Conservation (phyloP, 768 basidiomycete species). For the Guyanaporus albipodus region DNA sequence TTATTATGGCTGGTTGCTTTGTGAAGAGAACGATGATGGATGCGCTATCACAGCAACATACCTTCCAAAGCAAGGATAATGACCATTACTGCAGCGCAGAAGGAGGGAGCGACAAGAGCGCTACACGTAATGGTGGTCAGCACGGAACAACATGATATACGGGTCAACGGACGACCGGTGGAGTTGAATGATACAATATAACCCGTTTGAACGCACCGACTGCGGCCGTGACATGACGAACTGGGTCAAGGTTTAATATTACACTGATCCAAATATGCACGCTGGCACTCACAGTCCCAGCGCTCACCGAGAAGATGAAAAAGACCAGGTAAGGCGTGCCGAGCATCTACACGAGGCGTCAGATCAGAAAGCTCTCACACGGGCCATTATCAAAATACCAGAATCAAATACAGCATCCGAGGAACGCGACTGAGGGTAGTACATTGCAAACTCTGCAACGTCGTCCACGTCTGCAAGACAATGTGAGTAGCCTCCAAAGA, state of each 20-base stretch:
- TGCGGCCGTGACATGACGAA: conserved; percentile 13
- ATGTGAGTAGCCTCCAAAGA: conserved; percentile 2
- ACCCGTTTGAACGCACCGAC: conserved; percentile 35
- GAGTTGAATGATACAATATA: conserved; percentile 45
- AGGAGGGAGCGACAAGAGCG: conserved; percentile 38
- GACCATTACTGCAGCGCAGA: conserved; percentile 39
- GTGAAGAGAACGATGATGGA: neutral
- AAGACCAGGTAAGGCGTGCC: conserved; percentile 41
- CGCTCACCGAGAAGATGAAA: conserved; percentile 35
- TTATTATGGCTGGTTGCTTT: conserved; percentile 38
- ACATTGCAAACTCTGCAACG: conserved; percentile 27
- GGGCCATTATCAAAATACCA: conserved; percentile 18
- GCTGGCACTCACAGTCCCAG: conserved; percentile 35
- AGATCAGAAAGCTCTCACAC: conserved; percentile 3
- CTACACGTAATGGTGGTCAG: conserved; percentile 23
- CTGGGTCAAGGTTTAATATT: conserved; percentile 18
- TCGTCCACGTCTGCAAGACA: conserved; percentile 35
- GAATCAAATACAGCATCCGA: conserved; percentile 21
- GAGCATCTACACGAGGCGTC: conserved; percentile 31
- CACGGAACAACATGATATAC: conserved; percentile 1
- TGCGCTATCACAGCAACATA: conserved; percentile 18
- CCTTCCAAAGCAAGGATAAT: conserved; percentile 46
- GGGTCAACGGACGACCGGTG: conserved; percentile 35
- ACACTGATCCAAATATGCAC: conserved; percentile 8
- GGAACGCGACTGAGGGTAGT: conserved; percentile 19